Percentiles rank a stretch among this genome's conserved stretches.
These are phyloP conservation scores for Aleurites moluccanus DNA, from an alignment of 441 rosid genomes.

Conservation along the genomic window DNA sequence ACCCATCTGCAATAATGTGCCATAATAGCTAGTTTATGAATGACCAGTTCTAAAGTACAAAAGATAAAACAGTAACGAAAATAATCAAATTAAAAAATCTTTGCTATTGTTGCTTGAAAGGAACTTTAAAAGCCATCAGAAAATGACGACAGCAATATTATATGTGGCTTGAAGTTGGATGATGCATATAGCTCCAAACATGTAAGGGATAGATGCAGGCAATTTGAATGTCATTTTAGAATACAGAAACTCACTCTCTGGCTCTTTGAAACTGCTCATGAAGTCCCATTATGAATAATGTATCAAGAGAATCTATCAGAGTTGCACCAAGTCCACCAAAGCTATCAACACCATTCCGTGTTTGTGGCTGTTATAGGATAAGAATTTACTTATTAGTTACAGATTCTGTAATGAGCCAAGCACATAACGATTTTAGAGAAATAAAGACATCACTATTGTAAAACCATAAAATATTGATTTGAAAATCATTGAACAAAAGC, in stretches of 20 bases:
- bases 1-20: constrained; percentile 77
- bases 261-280: constrained; percentile 89
- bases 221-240: not conserved
- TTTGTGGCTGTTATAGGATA: constrained; percentile 63
- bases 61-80: not conserved
- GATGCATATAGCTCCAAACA: not conserved
- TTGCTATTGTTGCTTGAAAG: not conserved
- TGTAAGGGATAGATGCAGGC: too few relatives aligned
- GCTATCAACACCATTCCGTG: constrained; percentile 82
- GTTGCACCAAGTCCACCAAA: constrained; percentile 99
- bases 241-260: constrained; percentile 66
- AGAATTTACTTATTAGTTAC: constrained; percentile 8
- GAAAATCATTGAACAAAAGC: not conserved
- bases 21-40: not conserved
- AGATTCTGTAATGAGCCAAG: not conserved
- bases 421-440: not conserved
- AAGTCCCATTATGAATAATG: constrained; percentile 94
- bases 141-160: not conserved
- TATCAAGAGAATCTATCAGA: constrained; percentile 83
- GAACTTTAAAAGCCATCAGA: not conserved
- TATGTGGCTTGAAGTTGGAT: not conserved
- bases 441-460: not conserved
- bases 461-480: not conserved
- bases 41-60: not conserved
- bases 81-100: not conserved